These are phyloP conservation scores for Alternaria arbusti DNA, from an alignment of 2,329 filamentous ascomycete genomes.

Conservation along the genomic window DNA sequence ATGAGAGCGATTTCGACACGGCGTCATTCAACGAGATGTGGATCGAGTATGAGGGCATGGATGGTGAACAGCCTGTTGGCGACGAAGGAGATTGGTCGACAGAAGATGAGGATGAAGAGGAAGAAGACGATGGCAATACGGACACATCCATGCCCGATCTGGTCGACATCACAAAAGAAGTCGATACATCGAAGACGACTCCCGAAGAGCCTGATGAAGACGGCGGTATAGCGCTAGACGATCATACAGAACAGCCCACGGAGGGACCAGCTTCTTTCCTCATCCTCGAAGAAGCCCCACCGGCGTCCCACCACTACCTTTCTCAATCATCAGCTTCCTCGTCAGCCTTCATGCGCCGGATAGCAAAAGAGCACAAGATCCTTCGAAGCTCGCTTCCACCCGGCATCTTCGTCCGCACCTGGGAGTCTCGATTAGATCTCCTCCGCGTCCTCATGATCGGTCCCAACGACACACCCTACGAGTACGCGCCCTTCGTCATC, in stretches of 20 bases:
- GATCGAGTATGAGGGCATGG: constrained; percentile 48
- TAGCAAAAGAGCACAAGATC: constrained; percentile 66
- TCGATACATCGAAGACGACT: constrained; percentile 46
- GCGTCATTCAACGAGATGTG: constrained; percentile 47
- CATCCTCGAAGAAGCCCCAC: constrained; percentile 46
- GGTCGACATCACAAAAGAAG: constrained; percentile 14
- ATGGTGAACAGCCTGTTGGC: constrained; percentile 36
- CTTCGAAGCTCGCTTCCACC: constrained; percentile 60
- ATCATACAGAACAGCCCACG: constrained; percentile 7
- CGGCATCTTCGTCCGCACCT: constrained; percentile 64
- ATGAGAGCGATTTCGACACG: constrained; percentile 40
- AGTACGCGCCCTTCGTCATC: constrained; percentile 66
- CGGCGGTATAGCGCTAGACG: constrained; percentile 5
- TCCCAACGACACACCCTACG: constrained; percentile 66
- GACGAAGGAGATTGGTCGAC: constrained; percentile 48
- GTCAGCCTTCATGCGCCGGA: constrained; percentile 55
- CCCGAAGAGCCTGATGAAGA: constrained; percentile 30
- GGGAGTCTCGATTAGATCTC: constrained; percentile 65
- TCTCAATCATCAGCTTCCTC: constrained; percentile 51
- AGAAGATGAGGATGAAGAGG: constrained; percentile 45
- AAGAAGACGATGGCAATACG: constrained; percentile 39
- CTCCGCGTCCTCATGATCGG: constrained; percentile 65
- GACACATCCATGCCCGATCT: constrained; percentile 45
- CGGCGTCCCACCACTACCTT: constrained; percentile 48
- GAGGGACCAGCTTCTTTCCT: constrained; percentile 34